Conservation (phyloP, 2,329 filamentous ascomycete species). For the Neurospora sp. region DNA sequence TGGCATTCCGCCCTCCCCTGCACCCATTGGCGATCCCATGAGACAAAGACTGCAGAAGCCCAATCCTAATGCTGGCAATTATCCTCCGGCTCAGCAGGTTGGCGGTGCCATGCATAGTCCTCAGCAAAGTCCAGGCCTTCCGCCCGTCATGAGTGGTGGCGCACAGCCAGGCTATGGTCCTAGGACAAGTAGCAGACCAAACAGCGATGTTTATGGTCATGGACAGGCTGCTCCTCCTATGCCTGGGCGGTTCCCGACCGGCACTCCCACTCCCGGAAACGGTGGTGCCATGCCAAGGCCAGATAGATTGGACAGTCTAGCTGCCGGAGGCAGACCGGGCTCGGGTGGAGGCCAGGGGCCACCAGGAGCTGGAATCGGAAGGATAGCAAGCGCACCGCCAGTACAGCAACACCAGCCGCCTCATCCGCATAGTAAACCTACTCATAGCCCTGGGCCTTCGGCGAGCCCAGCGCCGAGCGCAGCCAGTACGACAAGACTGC, state of each 20-base stretch:
- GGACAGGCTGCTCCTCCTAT: not conserved
- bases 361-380: not conserved
- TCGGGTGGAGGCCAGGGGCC: constrained; percentile 9
- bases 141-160: not conserved
- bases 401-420: not conserved
- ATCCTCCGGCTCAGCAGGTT: constrained; percentile 9
- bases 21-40: constrained; percentile 24
- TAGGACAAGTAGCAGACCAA: constrained; percentile 25
- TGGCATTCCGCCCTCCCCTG: constrained; percentile 18
- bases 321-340: constrained; percentile 18
- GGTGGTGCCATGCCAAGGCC: constrained; percentile 14
- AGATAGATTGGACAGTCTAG: constrained; percentile 20
- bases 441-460: constrained; percentile 5
- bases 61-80: constrained; percentile 21
- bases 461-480: constrained; percentile 20
- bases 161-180: constrained; percentile 27
- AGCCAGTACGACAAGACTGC: constrained; percentile 11
- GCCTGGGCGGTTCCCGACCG: constrained; percentile 10
- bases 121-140: constrained; percentile 15
- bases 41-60: constrained; percentile 30
- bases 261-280: constrained; percentile 14
- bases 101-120: constrained; percentile 7
- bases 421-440: not conserved
- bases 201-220: constrained; percentile 17
- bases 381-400: constrained; percentile 11